Conservation (phyloP, 164 flowering plant genomes). For the Platanus orientalis region DNA sequence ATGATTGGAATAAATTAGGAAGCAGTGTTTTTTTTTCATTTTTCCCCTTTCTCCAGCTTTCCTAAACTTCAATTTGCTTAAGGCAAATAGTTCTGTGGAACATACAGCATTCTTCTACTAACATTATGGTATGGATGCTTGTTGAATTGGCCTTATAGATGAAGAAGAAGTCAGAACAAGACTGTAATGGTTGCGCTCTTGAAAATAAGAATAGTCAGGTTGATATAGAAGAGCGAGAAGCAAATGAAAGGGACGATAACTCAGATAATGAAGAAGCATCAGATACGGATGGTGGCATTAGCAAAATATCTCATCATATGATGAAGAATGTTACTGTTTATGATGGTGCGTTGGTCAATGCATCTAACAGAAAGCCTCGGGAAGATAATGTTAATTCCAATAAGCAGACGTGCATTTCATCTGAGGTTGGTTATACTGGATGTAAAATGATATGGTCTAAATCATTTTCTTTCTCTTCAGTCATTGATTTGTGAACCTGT, state of each 20-base stretch:
- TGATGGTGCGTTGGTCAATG: constrained; percentile 25
- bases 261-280: constrained; percentile 35
- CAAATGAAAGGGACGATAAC: constrained; percentile 28
- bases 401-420: constrained; percentile 30
- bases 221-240: constrained; percentile 23
- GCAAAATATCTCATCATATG: constrained; percentile 39
- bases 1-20: too few relatives aligned
- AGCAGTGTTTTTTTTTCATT: too few relatives aligned
- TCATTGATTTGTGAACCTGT: constrained; percentile 3
- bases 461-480: constrained; percentile 1
- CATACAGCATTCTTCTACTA: background rate
- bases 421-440: constrained; percentile 56
- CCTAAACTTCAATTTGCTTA: too few relatives aligned
- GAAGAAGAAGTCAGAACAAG: constrained; percentile 44
- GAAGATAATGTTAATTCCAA: constrained; percentile 22
- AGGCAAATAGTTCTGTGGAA: background rate
- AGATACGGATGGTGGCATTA: constrained; percentile 34
- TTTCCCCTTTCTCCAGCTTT: too few relatives aligned
- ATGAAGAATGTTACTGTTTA: constrained; percentile 26
- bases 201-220: constrained; percentile 21
- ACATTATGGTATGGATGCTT: background rate
- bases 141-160: constrained; percentile 36
- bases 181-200: constrained; percentile 21
- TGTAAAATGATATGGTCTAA: background rate
- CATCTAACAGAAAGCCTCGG: constrained; percentile 27